Conservation (phyloP, 164 flowering plant species). For the Brasenia schreberi region DNA sequence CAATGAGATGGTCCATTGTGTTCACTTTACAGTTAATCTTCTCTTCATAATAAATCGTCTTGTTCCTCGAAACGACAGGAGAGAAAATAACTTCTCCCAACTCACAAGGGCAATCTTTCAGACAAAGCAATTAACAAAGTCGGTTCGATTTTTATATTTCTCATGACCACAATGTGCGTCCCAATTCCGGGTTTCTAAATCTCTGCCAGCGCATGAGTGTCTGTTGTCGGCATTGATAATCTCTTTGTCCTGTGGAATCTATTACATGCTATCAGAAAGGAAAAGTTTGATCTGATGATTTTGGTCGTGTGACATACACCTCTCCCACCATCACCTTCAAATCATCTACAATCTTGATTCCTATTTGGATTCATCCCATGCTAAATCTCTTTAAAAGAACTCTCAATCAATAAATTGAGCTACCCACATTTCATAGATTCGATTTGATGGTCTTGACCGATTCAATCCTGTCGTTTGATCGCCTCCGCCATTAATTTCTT, state of each 20-base stretch:
- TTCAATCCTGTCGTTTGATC: background rate
- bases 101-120: too few species aligned
- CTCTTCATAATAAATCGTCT: too few species aligned
- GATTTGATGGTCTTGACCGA: too few species aligned
- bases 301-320: background rate
- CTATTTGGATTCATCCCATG: background rate
- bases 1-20: too few species aligned
- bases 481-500: background rate
- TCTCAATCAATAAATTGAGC: background rate
- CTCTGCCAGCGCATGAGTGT: background rate
- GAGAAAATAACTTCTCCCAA: too few species aligned
- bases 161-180: background rate
- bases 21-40: too few species aligned
- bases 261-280: background rate
- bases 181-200: background rate
- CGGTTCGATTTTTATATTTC: background rate
- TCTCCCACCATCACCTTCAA: background rate
- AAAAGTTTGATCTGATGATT: too few species aligned
- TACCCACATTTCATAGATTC: background rate
- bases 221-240: background rate
- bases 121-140: too few species aligned
- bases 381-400: background rate
- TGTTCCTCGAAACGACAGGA: too few species aligned
- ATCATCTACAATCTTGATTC: too few species aligned
- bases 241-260: background rate